phyloP scores from a whole-genome alignment of 805 yeast species.

The Grigorovia transvaalensis region DNA sequence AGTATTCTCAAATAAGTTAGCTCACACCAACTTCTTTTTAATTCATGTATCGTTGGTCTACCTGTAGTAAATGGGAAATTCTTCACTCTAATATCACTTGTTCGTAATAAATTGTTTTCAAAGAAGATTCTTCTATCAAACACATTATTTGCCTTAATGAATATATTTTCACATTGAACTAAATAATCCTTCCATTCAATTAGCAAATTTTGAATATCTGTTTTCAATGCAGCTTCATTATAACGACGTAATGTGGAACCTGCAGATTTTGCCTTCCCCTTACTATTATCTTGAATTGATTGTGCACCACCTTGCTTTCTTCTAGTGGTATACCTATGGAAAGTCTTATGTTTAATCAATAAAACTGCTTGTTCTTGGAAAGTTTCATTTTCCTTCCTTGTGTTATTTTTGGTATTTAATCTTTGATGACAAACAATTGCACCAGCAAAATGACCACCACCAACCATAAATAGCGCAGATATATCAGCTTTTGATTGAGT shows the following conservation, averaged over 20 bases:
- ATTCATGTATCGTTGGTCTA: constrained; percentile 72
- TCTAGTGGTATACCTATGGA: constrained; percentile 91
- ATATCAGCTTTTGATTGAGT: constrained; percentile 23
- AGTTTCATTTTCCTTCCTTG: constrained; percentile 37
- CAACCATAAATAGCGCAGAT: constrained; percentile 84
- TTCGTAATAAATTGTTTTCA: constrained; percentile 43
- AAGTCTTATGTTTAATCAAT: constrained; percentile 67
- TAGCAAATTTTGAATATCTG: constrained; percentile 66
- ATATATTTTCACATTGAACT: constrained; percentile 56
- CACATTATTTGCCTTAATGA: constrained; percentile 70
- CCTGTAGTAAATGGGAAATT: constrained; percentile 82
- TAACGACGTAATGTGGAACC: constrained; percentile 85
- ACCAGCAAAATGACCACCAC: constrained; percentile 98
- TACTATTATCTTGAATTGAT: constrained; percentile 80
- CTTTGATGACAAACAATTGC: constrained; percentile 75
- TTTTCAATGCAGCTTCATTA: constrained; percentile 72
- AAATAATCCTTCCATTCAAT: constrained; percentile 54
- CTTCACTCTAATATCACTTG: constrained; percentile 51
- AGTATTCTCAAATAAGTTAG: constrained; percentile 49
- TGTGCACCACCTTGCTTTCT: constrained; percentile 97
- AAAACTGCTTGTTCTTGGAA: constrained; percentile 54
- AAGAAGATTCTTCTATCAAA: constrained; percentile 54
- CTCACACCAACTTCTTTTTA: constrained; percentile 76
- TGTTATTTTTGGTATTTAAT: constrained; percentile 45
- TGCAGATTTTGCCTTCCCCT: constrained; percentile 93